phyloP scores from a whole-genome alignment of 345 rosid genomes.

The Acer saccharum region DNA sequence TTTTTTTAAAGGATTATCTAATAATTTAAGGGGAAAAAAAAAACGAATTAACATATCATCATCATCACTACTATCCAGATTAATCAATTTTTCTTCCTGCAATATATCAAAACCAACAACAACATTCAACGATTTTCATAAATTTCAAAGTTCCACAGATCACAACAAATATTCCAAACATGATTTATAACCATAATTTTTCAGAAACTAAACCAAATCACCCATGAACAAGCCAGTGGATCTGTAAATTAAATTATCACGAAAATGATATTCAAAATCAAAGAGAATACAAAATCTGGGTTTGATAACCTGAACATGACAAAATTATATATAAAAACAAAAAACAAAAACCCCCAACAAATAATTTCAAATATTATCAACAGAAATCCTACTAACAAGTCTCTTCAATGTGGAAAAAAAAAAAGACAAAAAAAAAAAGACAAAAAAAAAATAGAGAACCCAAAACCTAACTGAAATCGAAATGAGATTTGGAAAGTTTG shows the following conservation, averaged over 20 bases:
- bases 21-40: no score
- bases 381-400: neutral
- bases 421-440: no score
- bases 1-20: no score
- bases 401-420: no score
- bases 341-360: neutral
- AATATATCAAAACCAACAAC: neutral
- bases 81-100: constrained; percentile 14
- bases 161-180: neutral
- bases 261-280: neutral
- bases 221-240: neutral
- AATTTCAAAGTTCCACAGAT: neutral
- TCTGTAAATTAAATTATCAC: neutral
- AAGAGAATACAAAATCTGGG: neutral
- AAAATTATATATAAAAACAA: neutral
- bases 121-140: neutral
- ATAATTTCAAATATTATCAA: neutral
- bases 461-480: no score
- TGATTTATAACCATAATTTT: neutral
- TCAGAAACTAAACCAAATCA: neutral
- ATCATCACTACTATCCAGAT: no score
- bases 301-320: neutral
- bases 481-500: no score
- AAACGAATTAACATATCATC: no score
- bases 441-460: no score